Conservation (phyloP, 179 eudicot species). For the Camellia oleifera region DNA sequence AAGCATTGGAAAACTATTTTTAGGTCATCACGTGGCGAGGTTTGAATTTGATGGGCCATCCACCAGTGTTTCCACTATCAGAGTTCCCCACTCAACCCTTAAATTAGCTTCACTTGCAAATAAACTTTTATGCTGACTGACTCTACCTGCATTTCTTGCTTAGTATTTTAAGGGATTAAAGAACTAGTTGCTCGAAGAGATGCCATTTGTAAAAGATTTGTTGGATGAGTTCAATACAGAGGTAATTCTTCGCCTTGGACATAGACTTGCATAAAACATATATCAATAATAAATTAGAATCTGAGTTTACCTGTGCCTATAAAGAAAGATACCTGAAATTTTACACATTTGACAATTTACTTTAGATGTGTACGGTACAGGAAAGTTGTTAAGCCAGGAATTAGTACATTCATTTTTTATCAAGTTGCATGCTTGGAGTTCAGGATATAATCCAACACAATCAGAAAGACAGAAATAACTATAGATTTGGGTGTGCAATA, state of each 20-base stretch:
- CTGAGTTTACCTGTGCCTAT: neutral
- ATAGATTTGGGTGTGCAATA: neutral
- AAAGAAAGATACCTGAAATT: neutral
- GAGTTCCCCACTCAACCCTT: neutral
- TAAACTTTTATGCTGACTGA: constrained; percentile 7
- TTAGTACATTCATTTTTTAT: neutral
- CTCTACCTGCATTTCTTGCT: constrained; percentile 6
- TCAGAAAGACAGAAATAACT: neutral
- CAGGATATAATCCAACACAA: neutral
- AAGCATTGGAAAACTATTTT: neutral
- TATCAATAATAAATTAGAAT: neutral
- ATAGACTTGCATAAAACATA: neutral
- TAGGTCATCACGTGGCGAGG: neutral
- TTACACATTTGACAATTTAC: neutral
- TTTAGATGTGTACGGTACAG: neutral
- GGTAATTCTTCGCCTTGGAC: constrained; percentile 31
- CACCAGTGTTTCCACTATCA: neutral
- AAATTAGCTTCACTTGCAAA: constrained; percentile 3
- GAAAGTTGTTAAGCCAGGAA: neutral
- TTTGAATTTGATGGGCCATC: neutral
- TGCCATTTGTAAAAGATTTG: constrained; percentile 39
- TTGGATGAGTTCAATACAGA: constrained; percentile 33
- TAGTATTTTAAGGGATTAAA: constrained; percentile 45
- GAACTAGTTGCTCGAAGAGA: constrained; percentile 44
- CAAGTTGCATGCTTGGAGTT: neutral